Conservation (phyloP, 495 filamentous ascomycete genomes). For the Podospora anserina region DNA sequence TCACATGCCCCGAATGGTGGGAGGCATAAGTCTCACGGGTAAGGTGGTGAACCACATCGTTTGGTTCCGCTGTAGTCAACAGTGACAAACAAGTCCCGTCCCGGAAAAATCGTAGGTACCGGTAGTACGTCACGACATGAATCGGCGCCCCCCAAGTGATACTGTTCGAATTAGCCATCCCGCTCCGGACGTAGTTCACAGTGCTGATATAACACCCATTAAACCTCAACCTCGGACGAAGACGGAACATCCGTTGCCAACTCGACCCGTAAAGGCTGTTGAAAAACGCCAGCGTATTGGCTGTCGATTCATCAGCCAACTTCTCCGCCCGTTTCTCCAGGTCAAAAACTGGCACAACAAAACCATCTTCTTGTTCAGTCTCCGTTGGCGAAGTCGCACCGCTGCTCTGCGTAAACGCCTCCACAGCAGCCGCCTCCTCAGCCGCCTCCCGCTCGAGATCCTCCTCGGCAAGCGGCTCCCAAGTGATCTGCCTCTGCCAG, state of each 20-base stretch:
- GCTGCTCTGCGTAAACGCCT: slow-evolving; percentile 12
- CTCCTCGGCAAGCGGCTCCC: slow-evolving; percentile 51
- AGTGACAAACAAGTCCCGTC: slow-evolving; percentile 79
- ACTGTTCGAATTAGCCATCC: slow-evolving; percentile 56
- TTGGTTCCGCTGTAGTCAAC: slow-evolving; percentile 73
- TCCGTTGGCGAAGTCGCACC: background rate
- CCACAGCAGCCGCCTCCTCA: slow-evolving; percentile 6
- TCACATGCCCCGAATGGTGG: slow-evolving; percentile 31
- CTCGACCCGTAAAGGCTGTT: slow-evolving; percentile 44
- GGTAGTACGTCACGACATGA: slow-evolving; percentile 96
- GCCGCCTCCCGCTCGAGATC: slow-evolving; percentile 31
- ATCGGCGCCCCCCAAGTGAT: slow-evolving; percentile 76
- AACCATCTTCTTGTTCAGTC: slow-evolving; percentile 8
- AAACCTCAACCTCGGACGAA: slow-evolving; percentile 83
- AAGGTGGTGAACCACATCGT: slow-evolving; percentile 76
- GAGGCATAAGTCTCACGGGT: slow-evolving; percentile 39
- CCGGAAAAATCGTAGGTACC: slow-evolving; percentile 91
- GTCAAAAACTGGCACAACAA: slow-evolving; percentile 20
- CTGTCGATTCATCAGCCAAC: slow-evolving; percentile 31
- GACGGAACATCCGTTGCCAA: slow-evolving; percentile 69
- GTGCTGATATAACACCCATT: slow-evolving; percentile 94
- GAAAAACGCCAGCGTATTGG: slow-evolving; percentile 40
- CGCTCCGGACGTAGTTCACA: slow-evolving; percentile 87
- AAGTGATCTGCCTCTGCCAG: slow-evolving; percentile 62
- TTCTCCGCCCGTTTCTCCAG: slow-evolving; percentile 27